phyloP scores from a whole-genome alignment of 441 rosid genomes.

The Cnidoscolus chayamansa region DNA sequence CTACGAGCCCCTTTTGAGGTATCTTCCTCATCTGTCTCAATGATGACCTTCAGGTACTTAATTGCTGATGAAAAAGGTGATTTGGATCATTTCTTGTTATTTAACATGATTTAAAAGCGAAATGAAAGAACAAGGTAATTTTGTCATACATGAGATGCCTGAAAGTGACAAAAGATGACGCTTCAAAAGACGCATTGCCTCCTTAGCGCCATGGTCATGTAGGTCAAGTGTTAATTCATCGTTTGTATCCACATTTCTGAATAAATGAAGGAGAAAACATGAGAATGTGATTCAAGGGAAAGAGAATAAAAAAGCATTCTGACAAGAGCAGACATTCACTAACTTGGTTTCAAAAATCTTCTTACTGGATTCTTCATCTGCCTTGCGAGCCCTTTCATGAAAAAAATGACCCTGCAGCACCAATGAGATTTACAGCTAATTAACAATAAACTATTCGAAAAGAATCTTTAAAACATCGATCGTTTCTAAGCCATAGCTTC shows the following conservation, averaged over 20 bases:
- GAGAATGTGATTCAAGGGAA: background rate
- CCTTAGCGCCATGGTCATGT: slow-evolving; percentile 37
- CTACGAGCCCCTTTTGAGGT: slow-evolving; percentile 42
- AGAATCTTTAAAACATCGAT: background rate
- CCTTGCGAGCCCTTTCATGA: slow-evolving; percentile 43
- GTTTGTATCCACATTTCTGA: slow-evolving; percentile 32
- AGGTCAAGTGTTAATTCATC: slow-evolving; percentile 40
- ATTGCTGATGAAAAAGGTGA: slow-evolving; percentile 35
- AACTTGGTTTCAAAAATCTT: slow-evolving; percentile 52
- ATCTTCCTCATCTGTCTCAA: slow-evolving; percentile 40
- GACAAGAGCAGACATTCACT: slow-evolving; percentile 11
- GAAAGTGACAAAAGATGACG: slow-evolving; percentile 43
- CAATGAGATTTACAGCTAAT: slow-evolving; percentile 16
- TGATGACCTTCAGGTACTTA: slow-evolving; percentile 48
- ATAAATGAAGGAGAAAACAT: slow-evolving; percentile 1
- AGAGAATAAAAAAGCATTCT: background rate
- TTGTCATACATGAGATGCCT: slow-evolving; percentile 48
- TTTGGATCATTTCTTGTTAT: background rate
- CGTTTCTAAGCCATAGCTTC: background rate
- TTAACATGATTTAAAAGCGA: slow-evolving; percentile 9
- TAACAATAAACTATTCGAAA: background rate
- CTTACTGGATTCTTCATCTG: slow-evolving; percentile 48
- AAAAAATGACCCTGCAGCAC: slow-evolving; percentile 50
- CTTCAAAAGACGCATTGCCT: slow-evolving; percentile 44
- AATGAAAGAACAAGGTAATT: slow-evolving; percentile 1